phyloP scores from a whole-genome alignment of 2,329 filamentous ascomycete genomes.

The Aspergillus novoparasiticus region DNA sequence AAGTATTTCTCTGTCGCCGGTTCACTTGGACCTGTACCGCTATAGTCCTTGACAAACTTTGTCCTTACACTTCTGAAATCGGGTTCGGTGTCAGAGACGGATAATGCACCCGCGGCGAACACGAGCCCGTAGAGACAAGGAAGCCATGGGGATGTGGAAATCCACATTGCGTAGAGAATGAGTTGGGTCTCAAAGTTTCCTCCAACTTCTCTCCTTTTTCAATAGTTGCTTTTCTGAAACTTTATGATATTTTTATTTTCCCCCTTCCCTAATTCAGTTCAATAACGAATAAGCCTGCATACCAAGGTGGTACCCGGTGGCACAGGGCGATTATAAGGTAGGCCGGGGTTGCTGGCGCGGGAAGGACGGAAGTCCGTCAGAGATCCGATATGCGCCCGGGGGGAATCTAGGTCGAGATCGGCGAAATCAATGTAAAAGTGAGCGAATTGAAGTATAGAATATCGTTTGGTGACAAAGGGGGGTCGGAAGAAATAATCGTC shows the following conservation, averaged over 20 bases:
- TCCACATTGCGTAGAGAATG: conserved; percentile 25
- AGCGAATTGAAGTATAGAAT: neutral
- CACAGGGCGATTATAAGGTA: neutral
- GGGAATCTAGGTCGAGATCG: neutral
- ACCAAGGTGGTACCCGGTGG: neutral
- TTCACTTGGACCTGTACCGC: conserved; percentile 38
- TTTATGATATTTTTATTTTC: neutral
- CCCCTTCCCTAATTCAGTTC: neutral
- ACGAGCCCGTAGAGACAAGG: conserved; percentile 24
- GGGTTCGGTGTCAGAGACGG: conserved; percentile 38
- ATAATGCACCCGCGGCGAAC: conserved; percentile 16
- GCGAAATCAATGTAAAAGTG: neutral
- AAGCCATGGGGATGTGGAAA: conserved; percentile 13
- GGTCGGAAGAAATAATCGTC: neutral
- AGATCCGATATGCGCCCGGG: neutral
- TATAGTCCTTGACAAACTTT: conserved; percentile 43
- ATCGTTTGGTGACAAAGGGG: neutral
- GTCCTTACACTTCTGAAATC: conserved; percentile 49
- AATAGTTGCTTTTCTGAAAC: neutral
- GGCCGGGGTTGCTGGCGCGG: neutral
- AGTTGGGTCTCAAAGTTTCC: neutral
- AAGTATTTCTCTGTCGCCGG: conserved; percentile 50
- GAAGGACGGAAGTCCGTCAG: neutral
- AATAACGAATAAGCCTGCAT: neutral
- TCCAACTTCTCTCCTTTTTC: neutral